These are phyloP conservation scores for Pythium pyrilobum DNA, from an alignment of 352 stramenopile species.

Conservation along the genomic window DNA sequence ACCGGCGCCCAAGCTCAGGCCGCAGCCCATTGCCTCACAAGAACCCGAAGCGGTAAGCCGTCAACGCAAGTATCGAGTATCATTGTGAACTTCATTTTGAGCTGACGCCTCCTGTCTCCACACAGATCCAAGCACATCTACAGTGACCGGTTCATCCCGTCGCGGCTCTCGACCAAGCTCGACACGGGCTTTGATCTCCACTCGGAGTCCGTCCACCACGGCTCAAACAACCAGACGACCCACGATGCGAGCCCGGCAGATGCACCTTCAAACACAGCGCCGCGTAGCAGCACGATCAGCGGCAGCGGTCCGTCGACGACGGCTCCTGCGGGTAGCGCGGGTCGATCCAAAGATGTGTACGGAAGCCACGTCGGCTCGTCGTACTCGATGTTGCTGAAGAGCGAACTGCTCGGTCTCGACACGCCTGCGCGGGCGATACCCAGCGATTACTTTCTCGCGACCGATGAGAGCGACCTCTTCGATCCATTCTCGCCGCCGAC, in stretches of 20 bases:
- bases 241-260: conserved; percentile 10
- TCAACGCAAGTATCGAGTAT: background rate
- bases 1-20: conserved; percentile 15
- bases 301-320: background rate
- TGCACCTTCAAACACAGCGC: conserved; percentile 1
- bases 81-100: background rate
- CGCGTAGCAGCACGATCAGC: conserved; percentile 14
- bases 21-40: conserved; percentile 35
- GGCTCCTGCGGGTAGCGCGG: background rate
- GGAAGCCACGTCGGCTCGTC: conserved; percentile 22
- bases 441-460: conserved; percentile 19
- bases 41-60: conserved; percentile 41
- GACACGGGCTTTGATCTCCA: conserved; percentile 66
- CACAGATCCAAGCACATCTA: conserved; percentile 75
- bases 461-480: conserved; percentile 13
- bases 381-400: conserved; percentile 77
- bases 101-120: background rate
- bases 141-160: conserved; percentile 86
- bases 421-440: conserved; percentile 22
- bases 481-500: conserved; percentile 16
- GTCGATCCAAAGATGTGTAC: background rate
- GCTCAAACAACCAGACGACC: conserved; percentile 15
- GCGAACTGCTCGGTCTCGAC: conserved; percentile 66
- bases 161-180: conserved; percentile 60
- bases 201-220: conserved; percentile 26